Percentiles rank a stretch among this genome's conserved stretches.
These are phyloP conservation scores for Amanita muscaria DNA, from an alignment of 768 basidiomycete genomes.

Conservation along the genomic window DNA sequence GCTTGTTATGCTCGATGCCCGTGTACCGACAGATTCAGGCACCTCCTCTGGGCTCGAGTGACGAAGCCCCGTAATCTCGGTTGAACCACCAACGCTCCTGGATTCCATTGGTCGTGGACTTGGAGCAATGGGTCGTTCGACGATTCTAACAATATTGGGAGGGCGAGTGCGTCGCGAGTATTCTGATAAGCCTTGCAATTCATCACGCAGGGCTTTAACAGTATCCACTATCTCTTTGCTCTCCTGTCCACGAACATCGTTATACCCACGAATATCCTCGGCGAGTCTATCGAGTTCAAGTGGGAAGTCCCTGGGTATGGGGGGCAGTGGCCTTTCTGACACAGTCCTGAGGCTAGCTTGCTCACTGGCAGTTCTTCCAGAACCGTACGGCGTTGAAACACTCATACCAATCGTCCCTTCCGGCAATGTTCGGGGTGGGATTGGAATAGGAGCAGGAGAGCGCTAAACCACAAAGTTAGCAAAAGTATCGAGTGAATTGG, in stretches of 20 bases:
- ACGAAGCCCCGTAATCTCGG: conserved; percentile 2
- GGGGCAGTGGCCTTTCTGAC: conserved; percentile 28
- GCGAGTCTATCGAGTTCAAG: conserved; percentile 37
- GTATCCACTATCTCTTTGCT: conserved; percentile 56
- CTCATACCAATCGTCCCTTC: conserved; percentile 29
- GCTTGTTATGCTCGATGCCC: conserved; percentile 34
- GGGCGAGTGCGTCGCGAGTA: conserved; percentile 39
- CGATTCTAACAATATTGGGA: conserved; percentile 16
- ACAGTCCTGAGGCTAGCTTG: conserved; percentile 27
- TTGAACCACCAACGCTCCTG: conserved; percentile 6
- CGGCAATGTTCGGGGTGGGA: conserved; percentile 21
- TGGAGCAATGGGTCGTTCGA: background rate
- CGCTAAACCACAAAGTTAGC: conserved; percentile 8
- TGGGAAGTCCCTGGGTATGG: conserved; percentile 43
- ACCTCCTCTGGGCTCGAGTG: background rate
- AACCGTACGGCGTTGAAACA: conserved; percentile 33
- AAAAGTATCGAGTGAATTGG: background rate
- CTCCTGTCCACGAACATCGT: conserved; percentile 55
- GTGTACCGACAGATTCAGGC: conserved; percentile 13
- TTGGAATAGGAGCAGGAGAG: conserved; percentile 15
- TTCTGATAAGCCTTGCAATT: conserved; percentile 55
- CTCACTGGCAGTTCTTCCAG: conserved; percentile 25
- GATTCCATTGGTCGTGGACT: background rate
- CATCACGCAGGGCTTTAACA: conserved; percentile 60
- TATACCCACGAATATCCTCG: conserved; percentile 48